Evolutionary conservation across 768 basidiomycete genomes (phyloP), one percentile per base, ranked within the genome.

Genomic region (Termitomyces sp.): DNA sequence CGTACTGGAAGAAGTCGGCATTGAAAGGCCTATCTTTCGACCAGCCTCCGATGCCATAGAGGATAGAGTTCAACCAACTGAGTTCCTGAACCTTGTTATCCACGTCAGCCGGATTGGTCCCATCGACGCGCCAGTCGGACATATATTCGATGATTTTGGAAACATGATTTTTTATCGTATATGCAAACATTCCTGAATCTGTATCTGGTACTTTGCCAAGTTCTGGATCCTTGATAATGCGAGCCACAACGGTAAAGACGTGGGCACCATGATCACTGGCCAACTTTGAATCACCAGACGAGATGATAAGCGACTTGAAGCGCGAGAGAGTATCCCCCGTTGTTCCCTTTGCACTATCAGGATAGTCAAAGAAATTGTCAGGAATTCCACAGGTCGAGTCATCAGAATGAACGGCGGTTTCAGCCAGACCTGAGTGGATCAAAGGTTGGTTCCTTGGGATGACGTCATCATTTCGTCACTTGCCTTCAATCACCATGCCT

Each of bases 401-500:
- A 18, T 75, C 61, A 9, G 64, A 56, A 57, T 85, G 80, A 7
- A 82, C 77, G 1, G 81, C 79, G 3, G 80, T 69, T 68, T 83
- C 76, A 1, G 85, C 83, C 16, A 88, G 71, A 38, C 85, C 86
- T 85, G n/a, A n/a, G n/a, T 53, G 22, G 22, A 57, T 45, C 20
- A 42, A 24, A 35, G 36, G 1, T 43, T 16, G 30, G 35, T n/a
- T 40, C 22, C 10, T 12, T 4, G 13, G 5, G 12, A 53, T 56
- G 50, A 63, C 49, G 55, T 53, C 56, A 49, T 48, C 16, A 22
- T 24, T 18, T 54, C 40, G 43, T 46, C 54, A 48, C 32, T 61
- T 13, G 85, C 87, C 88, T 74, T 90, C 87, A 3, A 81, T 81
- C 3, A 82, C 69, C 58, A 87, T 71, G 1, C 86, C 88, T 3